Evolutionary conservation across 208 protist species (phyloP), one percentile per base, ranked within the genome.

Genomic region (Leishmania aethiopica): DNA sequence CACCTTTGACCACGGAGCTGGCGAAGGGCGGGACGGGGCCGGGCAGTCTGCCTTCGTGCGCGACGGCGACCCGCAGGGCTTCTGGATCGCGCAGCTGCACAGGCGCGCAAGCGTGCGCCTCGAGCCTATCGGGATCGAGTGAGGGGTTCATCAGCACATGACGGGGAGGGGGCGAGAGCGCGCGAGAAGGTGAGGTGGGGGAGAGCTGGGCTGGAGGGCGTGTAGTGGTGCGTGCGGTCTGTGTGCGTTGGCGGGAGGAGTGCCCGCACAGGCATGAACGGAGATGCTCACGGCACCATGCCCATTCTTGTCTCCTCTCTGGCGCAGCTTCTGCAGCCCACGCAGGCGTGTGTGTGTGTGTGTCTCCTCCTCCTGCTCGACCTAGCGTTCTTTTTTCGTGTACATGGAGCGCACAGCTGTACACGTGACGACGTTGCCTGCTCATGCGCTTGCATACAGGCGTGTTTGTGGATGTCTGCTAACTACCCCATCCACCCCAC

Each of bases 11-110:
- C 69, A 67, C 62, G 77, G 77, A 45, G 80, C 84, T 22, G 79
- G 73, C 37, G 83, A 73, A 19, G 79, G 82, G n/a, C 73, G 78
- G 57, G 66, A 59, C 37, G 80, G 80, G 28, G 78, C 72, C 13
- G 87, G 80, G 35, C 79, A 80, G 78, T 88, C 82, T n/a, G 79
- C 78, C 37, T 82, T 90, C 55, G 57, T 47, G 28, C 75, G 73
- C 0, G 81, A 85, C 45, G 78, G 78, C 47, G 86, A 90, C 45
- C 86, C 86, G 45, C 72, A 86, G 66, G 59, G 57, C 37, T 90
- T 81, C 80, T 92, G 86, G 84, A 75, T 83, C 32, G 83, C 80
- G 13, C 81, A 89, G 66, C 67, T 89, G 62, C 75, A 81, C 60
- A 80, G 87, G 78, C 62, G 73, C 40, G 42, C 82, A 45, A 82